phyloP scores from a whole-genome alignment of 768 basidiomycete genomes.

The Mycena latifolia region DNA sequence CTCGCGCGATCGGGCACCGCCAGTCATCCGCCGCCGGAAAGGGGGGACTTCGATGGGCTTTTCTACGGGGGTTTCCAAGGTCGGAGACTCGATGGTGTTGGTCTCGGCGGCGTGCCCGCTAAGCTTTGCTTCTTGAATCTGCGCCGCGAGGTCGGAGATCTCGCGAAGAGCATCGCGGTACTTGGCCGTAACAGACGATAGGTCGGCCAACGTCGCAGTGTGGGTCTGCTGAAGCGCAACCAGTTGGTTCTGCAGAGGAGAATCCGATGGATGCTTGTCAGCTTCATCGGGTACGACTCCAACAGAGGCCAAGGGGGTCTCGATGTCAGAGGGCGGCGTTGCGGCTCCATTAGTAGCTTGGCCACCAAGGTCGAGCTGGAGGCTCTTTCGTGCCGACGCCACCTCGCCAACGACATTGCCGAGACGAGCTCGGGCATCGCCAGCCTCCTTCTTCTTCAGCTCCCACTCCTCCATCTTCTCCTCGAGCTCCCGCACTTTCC shows the following conservation, averaged over 20 bases:
- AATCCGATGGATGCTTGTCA: slow-evolving; percentile 42
- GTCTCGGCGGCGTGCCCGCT: slow-evolving; percentile 58
- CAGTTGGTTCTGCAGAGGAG: slow-evolving; percentile 70
- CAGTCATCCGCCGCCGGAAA: slow-evolving; percentile 66
- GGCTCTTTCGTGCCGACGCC: slow-evolving; percentile 73
- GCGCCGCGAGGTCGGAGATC: slow-evolving; percentile 93
- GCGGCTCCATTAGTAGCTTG: slow-evolving; percentile 7
- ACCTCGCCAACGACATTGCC: slow-evolving; percentile 79
- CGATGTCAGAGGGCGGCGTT: slow-evolving; percentile 19
- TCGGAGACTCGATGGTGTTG: slow-evolving; percentile 52
- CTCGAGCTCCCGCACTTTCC: slow-evolving; percentile 81
- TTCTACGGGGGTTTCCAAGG: slow-evolving; percentile 52
- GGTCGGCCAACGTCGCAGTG: slow-evolving; percentile 81
- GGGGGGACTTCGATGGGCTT: slow-evolving; percentile 52
- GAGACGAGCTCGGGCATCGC: slow-evolving; percentile 74
- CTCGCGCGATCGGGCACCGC: slow-evolving; percentile 62
- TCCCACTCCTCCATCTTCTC: slow-evolving; percentile 85
- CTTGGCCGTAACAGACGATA: slow-evolving; percentile 82
- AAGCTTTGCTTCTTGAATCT: slow-evolving; percentile 89
- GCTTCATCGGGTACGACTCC: slow-evolving; percentile 29
- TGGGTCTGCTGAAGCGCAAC: slow-evolving; percentile 85
- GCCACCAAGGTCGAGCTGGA: slow-evolving; percentile 64
- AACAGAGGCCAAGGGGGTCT: slow-evolving; percentile 30
- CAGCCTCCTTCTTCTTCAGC: slow-evolving; percentile 74
- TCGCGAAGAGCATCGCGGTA: slow-evolving; percentile 92